Evolutionary conservation across 2,329 filamentous ascomycete species (phyloP).

Genomic region (Aspergillus sp.): DNA sequence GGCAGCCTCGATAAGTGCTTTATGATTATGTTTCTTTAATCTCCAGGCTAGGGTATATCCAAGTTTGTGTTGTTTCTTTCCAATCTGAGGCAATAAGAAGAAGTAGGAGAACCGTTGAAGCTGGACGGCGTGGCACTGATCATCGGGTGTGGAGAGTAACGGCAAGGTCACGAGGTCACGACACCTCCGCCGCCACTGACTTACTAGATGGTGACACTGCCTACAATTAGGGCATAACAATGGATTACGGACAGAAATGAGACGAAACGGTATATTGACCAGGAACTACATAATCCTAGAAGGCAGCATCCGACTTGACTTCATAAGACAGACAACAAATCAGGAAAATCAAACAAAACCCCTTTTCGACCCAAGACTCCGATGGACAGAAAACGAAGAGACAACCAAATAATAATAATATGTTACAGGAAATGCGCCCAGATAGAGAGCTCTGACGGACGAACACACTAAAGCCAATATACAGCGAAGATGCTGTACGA

Average conservation of each 20-base stretch:
- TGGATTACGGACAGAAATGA: neutral
- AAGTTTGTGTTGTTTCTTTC: neutral
- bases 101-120: neutral
- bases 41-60: too few relatives aligned
- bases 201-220: too few relatives aligned
- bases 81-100: neutral
- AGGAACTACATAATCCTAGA: conserved; percentile 1
- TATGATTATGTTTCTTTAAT: neutral
- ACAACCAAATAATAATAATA: conserved; percentile 17
- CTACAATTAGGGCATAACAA: too few relatives aligned
- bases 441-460: conserved; percentile 5
- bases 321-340: conserved; percentile 1
- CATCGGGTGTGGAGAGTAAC: conserved; percentile 3
- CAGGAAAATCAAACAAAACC: conserved; percentile 23
- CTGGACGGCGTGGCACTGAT: neutral
- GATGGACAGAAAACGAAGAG: conserved; percentile 11
- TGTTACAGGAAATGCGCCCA: conserved; percentile 33
- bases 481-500: conserved; percentile 5
- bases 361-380: conserved; percentile 37
- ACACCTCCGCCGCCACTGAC: neutral
- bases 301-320: conserved; percentile 8
- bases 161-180: conserved; percentile 5
- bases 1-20: neutral
- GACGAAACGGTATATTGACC: neutral
- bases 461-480: conserved; percentile 2